A percentile compares a stretch with the other conserved stretches of the same genome.
Evolutionary conservation across 129 eudicot genomes (phyloP).

Genomic region (Flaveria bidentis): DNA sequence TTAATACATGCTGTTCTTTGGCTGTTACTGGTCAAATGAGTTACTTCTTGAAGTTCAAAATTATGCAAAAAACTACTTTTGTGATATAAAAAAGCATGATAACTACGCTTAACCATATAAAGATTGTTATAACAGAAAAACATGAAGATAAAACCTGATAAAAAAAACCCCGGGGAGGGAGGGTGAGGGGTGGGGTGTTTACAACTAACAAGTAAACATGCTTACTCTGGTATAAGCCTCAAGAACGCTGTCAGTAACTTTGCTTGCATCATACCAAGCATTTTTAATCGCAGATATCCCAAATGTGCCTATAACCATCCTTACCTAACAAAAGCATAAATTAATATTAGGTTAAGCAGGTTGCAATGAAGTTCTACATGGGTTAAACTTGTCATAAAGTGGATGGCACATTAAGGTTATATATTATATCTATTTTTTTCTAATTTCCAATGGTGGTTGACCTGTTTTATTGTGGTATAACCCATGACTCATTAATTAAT

Average conservation of each 20-base stretch:
- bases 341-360: background rate
- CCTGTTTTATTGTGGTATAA: background rate
- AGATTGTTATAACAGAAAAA: background rate
- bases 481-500: background rate
- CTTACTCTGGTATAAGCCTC: slow-evolving; percentile 86
- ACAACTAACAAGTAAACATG: slow-evolving; percentile 11
- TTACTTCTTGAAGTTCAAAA: slow-evolving; percentile 6
- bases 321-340: slow-evolving; percentile 49
- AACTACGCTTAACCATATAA: background rate
- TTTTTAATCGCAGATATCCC: slow-evolving; percentile 61
- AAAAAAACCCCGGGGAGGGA: no score
- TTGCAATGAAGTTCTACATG: background rate
- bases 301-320: slow-evolving; percentile 73
- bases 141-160: no score
- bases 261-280: slow-evolving; percentile 86
- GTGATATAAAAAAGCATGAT: background rate
- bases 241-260: slow-evolving; percentile 69
- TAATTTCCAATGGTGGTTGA: background rate
- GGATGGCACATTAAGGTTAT: background rate
- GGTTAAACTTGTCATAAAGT: background rate
- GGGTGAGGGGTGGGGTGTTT: background rate
- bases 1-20: background rate
- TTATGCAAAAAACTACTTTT: background rate
- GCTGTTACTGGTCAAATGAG: slow-evolving; percentile 2
- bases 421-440: background rate